Conservation (phyloP, 83 land plant species). For the Larix sibirica region DNA sequence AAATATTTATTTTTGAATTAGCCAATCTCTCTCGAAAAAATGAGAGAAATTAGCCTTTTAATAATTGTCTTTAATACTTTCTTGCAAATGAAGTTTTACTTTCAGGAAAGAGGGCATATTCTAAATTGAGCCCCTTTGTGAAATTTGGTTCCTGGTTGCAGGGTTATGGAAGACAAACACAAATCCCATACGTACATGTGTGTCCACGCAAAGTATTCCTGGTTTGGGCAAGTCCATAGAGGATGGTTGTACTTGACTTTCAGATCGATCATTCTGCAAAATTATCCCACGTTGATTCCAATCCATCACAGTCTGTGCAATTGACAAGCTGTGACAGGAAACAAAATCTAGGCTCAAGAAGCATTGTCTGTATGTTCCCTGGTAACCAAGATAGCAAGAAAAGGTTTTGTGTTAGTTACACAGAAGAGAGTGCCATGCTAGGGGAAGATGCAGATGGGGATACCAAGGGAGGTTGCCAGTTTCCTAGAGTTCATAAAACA, state of each 20-base stretch:
- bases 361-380: not conserved
- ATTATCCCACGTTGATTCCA: not conserved
- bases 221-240: not conserved
- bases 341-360: not conserved
- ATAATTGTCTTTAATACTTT: too few relatives aligned
- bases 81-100: not conserved
- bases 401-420: not conserved
- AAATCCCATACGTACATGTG: not conserved
- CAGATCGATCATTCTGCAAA: not conserved
- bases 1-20: not conserved
- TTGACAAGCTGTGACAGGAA: not conserved
- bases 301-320: constrained; percentile 3
- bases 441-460: constrained; percentile 22
- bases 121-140: not conserved
- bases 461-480: not conserved
- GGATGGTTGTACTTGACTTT: not conserved
- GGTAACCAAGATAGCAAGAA: not conserved
- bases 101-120: not conserved
- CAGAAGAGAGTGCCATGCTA: constrained; percentile 13
- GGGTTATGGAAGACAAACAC: constrained; percentile 2
- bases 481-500: constrained; percentile 18
- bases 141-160: constrained; percentile 3
- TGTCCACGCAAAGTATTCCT: not conserved
- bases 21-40: too few relatives aligned
- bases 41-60: not conserved